These are phyloP conservation scores for Russula virescens DNA, from an alignment of 768 basidiomycete species.

Conservation along the genomic window DNA sequence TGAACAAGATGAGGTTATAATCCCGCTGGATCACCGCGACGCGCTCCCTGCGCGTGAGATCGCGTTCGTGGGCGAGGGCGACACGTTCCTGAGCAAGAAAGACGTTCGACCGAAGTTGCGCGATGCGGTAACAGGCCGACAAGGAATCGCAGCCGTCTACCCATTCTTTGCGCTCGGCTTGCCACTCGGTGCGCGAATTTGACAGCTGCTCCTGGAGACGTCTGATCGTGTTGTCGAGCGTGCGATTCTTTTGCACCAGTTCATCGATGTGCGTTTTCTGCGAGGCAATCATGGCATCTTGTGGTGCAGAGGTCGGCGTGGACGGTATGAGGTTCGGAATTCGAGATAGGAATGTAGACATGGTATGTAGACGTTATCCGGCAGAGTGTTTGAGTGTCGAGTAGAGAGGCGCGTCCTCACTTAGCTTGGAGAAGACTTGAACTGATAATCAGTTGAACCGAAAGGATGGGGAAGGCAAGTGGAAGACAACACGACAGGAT, in stretches of 20 bases:
- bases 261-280: slow-evolving; percentile 68
- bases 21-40: slow-evolving; percentile 58
- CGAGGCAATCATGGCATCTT: slow-evolving; percentile 49
- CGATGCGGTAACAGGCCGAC: slow-evolving; percentile 57
- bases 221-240: slow-evolving; percentile 55
- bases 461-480: too few relatives aligned
- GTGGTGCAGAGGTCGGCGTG: slow-evolving; percentile 30
- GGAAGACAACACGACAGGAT: too few relatives aligned
- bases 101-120: slow-evolving; percentile 51
- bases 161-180: slow-evolving; percentile 53
- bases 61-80: slow-evolving; percentile 49
- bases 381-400: too few relatives aligned
- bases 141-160: slow-evolving; percentile 56
- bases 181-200: slow-evolving; percentile 45
- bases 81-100: slow-evolving; percentile 50
- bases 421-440: too few relatives aligned
- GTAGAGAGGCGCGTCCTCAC: too few relatives aligned
- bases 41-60: slow-evolving; percentile 50
- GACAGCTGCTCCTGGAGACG: slow-evolving; percentile 42
- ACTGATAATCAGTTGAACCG: too few relatives aligned
- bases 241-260: slow-evolving; percentile 61
- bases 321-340: slow-evolving; percentile 24
- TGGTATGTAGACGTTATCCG: not conserved
- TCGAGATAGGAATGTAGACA: slow-evolving; percentile 15
- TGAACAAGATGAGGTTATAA: slow-evolving; percentile 61